phyloP scores from a whole-genome alignment of 2,329 filamentous ascomycete species.

The Epichloe sibirici region DNA sequence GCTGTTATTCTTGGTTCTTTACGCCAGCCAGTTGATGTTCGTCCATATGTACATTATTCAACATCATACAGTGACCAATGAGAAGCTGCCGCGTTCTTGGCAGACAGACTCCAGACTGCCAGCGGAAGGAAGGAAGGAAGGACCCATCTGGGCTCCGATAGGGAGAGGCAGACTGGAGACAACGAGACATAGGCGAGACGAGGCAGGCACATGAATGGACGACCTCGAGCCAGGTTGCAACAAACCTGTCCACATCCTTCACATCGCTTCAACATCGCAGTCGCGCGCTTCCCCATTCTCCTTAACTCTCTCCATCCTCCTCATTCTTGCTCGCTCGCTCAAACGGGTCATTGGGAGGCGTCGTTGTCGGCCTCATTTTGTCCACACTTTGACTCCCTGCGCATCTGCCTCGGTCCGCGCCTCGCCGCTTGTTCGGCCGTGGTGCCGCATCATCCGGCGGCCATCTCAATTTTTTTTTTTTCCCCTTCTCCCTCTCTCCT shows the following conservation, averaged over 20 bases:
- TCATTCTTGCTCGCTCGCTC: neutral
- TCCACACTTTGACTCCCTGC: neutral
- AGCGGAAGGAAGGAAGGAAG: neutral
- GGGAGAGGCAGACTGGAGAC: neutral
- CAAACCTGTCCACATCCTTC: conserved; percentile 3
- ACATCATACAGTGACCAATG: neutral
- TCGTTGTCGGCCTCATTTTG: neutral
- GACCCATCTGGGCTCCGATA: neutral
- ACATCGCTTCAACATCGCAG: conserved; percentile 1
- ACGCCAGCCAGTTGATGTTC: too few species aligned
- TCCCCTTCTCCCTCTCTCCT: neutral
- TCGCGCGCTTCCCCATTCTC: neutral
- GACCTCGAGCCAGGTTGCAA: neutral
- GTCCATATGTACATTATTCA: too few species aligned
- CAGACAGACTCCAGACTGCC: neutral
- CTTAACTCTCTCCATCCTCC: neutral
- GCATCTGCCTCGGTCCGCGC: neutral
- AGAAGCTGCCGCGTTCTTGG: neutral
- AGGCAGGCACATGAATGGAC: conserved; percentile 5
- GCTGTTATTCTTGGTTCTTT: too few species aligned
- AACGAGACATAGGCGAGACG: neutral
- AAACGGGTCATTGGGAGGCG: neutral
- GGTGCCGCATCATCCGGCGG: neutral
- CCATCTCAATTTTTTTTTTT: neutral
- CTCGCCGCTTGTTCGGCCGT: conserved; percentile 4